Base-by-base conservation (phyloP, 768 basidiomycete genomes). In the Lactarius quietus region DNA sequence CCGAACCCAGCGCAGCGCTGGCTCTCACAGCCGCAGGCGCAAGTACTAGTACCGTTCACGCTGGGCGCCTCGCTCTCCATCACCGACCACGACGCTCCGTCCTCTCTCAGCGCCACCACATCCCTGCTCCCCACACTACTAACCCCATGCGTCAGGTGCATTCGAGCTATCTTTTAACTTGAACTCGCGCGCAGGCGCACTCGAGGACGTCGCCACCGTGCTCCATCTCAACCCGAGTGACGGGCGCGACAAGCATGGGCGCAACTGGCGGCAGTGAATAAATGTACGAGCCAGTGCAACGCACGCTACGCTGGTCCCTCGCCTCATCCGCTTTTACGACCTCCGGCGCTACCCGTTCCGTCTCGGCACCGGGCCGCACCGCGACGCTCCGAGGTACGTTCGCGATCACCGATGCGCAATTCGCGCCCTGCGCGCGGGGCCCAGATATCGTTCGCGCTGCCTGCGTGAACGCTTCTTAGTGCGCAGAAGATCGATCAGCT, bases 401-500 rank as follows among this genome's bases (percentile, higher is more conserved):
- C 76, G 81, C 7, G 63, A 68, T 5, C 65, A 83, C 79, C 74
- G 82, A 72, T 0, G 68, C 75, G 38, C 72, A n/a, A 73, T 54
- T 80, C 68, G 6, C 67, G 83, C 92, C 14, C 85, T 91, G 8
- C 90, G 85, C 62, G 87, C 91, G 3, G 79, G 95, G 60, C 84
- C 85, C 33, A n/a, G 70, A 80, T 93, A 55, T 78, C 78, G 23
- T 96, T 33, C 8, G 33, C 33, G 33, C 33, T 33, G 33, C 33
- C 33, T 3, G 33, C 33, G 33, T 70, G 33, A 3, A 33, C 33
- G 33, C 33, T 87, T 41, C 91, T 88, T 74, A 92, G 92, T 7
- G 82, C 89, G n/a, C 78, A 96, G 54, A 92, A 90, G 70, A 87
- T 96, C 5, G 92, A 95, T 64, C 89, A 94, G 70, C 82, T 96